Percentiles rank a stretch among this genome's conserved stretches.
These are phyloP conservation scores for Apiosordaria backusii DNA, from an alignment of 495 filamentous ascomycete genomes.

Conservation along the genomic window DNA sequence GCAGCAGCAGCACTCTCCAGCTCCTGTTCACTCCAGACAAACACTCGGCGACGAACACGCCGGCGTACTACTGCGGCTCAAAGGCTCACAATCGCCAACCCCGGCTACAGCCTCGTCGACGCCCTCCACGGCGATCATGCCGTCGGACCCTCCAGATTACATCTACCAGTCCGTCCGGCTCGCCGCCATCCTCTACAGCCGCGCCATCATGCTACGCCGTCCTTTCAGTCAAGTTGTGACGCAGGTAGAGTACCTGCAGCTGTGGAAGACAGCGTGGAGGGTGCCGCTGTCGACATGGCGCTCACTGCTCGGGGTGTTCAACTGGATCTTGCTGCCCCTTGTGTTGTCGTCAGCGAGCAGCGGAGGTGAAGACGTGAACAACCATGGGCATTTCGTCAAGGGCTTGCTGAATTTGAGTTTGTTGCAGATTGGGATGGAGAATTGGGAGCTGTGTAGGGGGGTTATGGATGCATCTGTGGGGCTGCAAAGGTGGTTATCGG, in stretches of 20 bases:
- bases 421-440: slow-evolving; percentile 37
- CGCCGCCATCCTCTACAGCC: slow-evolving; percentile 34
- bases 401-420: slow-evolving; percentile 28
- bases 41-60: background rate
- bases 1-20: background rate
- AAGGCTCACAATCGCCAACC: background rate
- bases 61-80: background rate
- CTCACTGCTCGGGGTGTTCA: slow-evolving; percentile 33
- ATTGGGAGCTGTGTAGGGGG: slow-evolving; percentile 33
- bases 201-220: slow-evolving; percentile 29
- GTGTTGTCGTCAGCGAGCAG: slow-evolving; percentile 18
- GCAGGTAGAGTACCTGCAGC: slow-evolving; percentile 24
- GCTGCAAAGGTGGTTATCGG: slow-evolving; percentile 31
- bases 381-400: slow-evolving; percentile 37
- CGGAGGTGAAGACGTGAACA: slow-evolving; percentile 20
- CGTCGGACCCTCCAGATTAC: slow-evolving; percentile 19
- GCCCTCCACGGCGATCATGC: background rate
- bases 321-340: slow-evolving; percentile 32
- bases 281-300: slow-evolving; percentile 35
- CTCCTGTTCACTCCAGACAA: background rate
- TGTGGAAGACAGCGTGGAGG: slow-evolving; percentile 38
- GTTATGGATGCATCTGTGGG: slow-evolving; percentile 28
- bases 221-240: slow-evolving; percentile 28
- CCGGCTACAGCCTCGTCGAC: background rate
- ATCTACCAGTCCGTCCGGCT: slow-evolving; percentile 36